Percentiles rank a stretch among this genome's conserved stretches.
Evolutionary conservation across 495 filamentous ascomycete species (phyloP).

Genomic region (Aspergillus kassunensis): DNA sequence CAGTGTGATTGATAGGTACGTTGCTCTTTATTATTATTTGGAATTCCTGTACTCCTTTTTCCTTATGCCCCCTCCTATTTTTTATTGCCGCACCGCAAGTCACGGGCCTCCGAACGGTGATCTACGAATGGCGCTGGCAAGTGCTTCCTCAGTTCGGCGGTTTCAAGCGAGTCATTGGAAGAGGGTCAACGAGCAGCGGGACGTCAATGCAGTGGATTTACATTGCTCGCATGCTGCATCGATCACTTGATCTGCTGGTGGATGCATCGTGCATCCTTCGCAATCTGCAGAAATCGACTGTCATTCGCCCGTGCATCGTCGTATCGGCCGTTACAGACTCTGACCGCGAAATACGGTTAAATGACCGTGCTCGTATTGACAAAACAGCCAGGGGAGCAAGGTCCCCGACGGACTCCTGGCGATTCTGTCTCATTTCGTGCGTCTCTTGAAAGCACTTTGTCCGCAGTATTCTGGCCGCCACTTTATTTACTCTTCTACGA

Average conservation of each 20-base stretch:
- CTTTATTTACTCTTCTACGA: constrained; percentile 4
- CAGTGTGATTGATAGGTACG: constrained; percentile 87
- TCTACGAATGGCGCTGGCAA: constrained; percentile 30
- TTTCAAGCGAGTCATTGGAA: constrained; percentile 23
- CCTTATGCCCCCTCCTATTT: constrained; percentile 14
- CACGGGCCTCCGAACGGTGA: constrained; percentile 30
- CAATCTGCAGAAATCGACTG: constrained; percentile 8
- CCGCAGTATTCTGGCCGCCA: constrained; percentile 1
- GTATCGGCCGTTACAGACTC: constrained; percentile 13
- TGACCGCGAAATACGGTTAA: constrained; percentile 28
- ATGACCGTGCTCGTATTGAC: constrained; percentile 23
- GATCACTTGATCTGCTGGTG: constrained; percentile 63
- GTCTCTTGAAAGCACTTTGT: constrained; percentile 4
- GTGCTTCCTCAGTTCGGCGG: constrained; percentile 22
- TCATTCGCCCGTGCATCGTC: constrained; percentile 15
- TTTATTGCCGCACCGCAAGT: not conserved
- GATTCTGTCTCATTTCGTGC: constrained; percentile 6
- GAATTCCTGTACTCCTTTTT: constrained; percentile 20
- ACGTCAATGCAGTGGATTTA: constrained; percentile 26
- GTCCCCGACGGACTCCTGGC: constrained; percentile 7
- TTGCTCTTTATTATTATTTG: constrained; percentile 25
- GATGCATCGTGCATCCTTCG: constrained; percentile 23
- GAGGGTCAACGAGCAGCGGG: constrained; percentile 17
- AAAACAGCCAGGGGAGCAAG: constrained; percentile 11
- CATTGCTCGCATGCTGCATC: constrained; percentile 57